phyloP scores from a whole-genome alignment of 805 yeast genomes.

The Sugiyamaella smithiae region DNA sequence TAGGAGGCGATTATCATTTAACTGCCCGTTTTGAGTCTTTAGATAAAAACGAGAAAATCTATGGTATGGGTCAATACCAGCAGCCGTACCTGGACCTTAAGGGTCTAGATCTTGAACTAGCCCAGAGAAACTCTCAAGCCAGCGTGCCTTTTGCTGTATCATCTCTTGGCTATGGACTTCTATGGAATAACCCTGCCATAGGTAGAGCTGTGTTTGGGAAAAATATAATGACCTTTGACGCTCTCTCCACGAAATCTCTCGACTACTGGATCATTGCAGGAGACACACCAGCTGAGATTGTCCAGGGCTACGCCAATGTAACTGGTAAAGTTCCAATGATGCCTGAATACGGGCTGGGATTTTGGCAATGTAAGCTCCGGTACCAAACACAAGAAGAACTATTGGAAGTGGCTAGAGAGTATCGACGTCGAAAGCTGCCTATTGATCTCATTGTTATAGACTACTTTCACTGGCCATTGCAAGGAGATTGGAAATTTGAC shows the following conservation, averaged over 20 bases:
- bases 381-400: slow-evolving; percentile 25
- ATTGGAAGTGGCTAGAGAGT: slow-evolving; percentile 21
- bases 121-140: slow-evolving; percentile 24
- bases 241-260: slow-evolving; percentile 17
- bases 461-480: slow-evolving; percentile 23
- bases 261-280: slow-evolving; percentile 25
- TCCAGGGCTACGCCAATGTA: slow-evolving; percentile 18
- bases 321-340: slow-evolving; percentile 25
- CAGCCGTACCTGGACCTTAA: slow-evolving; percentile 22
- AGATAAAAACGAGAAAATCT: slow-evolving; percentile 21
- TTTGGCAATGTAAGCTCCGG: slow-evolving; percentile 25
- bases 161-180: slow-evolving; percentile 20
- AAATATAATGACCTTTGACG: slow-evolving; percentile 21
- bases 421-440: slow-evolving; percentile 18
- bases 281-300: slow-evolving; percentile 22
- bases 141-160: slow-evolving; percentile 24
- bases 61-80: slow-evolving; percentile 26
- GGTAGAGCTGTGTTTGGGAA: slow-evolving; percentile 25
- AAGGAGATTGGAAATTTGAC: slow-evolving; percentile 24
- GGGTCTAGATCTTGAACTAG: slow-evolving; percentile 22
- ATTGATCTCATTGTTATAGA: slow-evolving; percentile 22
- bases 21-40: slow-evolving; percentile 19
- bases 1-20: slow-evolving; percentile 17
- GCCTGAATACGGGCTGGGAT: slow-evolving; percentile 22
- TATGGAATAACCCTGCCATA: slow-evolving; percentile 24